Base-by-base conservation (phyloP, 805 yeast genomes). In the Candida koratica region DNA sequence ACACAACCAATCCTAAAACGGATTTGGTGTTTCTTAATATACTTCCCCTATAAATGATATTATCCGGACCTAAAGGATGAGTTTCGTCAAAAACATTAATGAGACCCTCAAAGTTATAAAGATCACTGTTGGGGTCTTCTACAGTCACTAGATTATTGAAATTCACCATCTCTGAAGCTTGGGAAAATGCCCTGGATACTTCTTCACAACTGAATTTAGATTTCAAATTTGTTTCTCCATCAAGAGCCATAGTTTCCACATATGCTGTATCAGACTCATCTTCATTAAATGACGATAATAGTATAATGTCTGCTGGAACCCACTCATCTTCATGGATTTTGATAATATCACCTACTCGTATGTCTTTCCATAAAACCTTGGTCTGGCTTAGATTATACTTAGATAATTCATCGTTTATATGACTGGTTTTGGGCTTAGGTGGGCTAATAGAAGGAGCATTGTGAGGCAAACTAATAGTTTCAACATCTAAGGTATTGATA, bases 221-320 rank as follows among this genome's bases (percentile, higher is more conserved):
- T 56, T 93, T 93, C 42, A 93, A 67, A 53, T 88, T 90, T 0
- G 97, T 93, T 58, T 93, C 98, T 34, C 99, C 99, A 60, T 93
- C 98, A 32, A 93, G 68, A 1, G 96, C 98, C 90, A 90, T 88
- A 1, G 99, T 93, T 57, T 93, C 99, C 13, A 89, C 79, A 45
- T 77, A 85, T 1, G 85, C 75, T 36, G 71, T 75, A 24, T 73
- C 71, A 39, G 79, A 75, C 25, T 82, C 88, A 43, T 37, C 10
- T 30, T 72, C 73, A 25, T 78, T 76, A 6, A n/a, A 13, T 3
- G 87, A 77, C 1, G 89, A 73, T 27, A 93, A 53, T 2, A 93
- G 49, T 2, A 93, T 55, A 2, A 93, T 52, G 61, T 93, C 99
- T 0, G 97, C 96, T 0, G 99, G 98, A 5, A 90, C 73, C 84